These are phyloP conservation scores for Cronartium quercuum DNA, from an alignment of 1,284 basidiomycete genomes.

Conservation along the genomic window DNA sequence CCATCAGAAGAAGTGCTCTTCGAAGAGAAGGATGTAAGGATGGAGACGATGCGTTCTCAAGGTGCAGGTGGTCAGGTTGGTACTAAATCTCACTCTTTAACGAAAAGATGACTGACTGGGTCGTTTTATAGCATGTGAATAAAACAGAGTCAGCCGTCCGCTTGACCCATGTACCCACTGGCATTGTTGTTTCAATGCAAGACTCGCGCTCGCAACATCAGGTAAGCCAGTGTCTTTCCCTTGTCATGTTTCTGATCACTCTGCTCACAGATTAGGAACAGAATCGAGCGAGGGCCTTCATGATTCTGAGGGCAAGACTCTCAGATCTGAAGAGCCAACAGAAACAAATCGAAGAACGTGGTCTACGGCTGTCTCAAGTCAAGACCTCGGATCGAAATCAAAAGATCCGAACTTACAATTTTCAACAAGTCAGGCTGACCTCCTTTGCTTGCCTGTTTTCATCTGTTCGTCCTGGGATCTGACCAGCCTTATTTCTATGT, in stretches of 20 bases:
- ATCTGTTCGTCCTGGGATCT: background rate
- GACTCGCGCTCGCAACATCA: conserved; percentile 94
- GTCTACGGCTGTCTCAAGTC: conserved; percentile 65
- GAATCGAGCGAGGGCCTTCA: conserved; percentile 82
- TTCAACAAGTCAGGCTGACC: conserved; percentile 60
- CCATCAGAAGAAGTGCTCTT: conserved; percentile 54
- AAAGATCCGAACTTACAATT: conserved; percentile 90
- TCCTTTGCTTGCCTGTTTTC: background rate
- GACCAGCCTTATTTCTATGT: background rate
- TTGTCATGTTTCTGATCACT: conserved; percentile 1
- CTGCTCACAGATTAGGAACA: conserved; percentile 47
- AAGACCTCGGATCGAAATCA: conserved; percentile 75
- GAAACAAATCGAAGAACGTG: conserved; percentile 66
- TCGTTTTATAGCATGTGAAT: conserved; percentile 74
- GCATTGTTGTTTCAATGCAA: conserved; percentile 95
- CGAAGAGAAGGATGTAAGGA: conserved; percentile 74
- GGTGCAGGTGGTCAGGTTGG: conserved; percentile 90
- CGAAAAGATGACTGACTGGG: too few relatives aligned
- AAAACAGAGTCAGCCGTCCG: conserved; percentile 98
- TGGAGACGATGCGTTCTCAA: conserved; percentile 88
- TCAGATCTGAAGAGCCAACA: conserved; percentile 68
- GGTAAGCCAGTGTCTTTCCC: conserved; percentile 52
- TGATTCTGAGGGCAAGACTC: conserved; percentile 72
- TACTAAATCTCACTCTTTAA: background rate
- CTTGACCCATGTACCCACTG: conserved; percentile 84